These are phyloP conservation scores for Mycena alexandri DNA, from an alignment of 768 basidiomycete species.

Conservation along the genomic window DNA sequence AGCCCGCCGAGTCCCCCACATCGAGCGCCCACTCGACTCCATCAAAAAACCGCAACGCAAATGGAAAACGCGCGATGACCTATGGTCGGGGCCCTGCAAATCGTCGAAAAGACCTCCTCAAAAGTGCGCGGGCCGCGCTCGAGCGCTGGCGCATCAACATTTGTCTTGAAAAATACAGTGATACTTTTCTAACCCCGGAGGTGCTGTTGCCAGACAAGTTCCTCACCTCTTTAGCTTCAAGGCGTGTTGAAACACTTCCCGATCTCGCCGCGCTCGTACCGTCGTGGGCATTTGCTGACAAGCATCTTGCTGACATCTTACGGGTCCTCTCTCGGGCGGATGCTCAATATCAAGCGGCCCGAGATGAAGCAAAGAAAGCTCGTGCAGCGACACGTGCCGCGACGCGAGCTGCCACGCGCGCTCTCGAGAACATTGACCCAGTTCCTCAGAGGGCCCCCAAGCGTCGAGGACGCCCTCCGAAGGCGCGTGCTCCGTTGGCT, in stretches of 20 bases:
- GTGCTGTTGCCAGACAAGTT: conserved; percentile 44
- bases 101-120: conserved; percentile 35
- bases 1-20: conserved; percentile 11
- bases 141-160: conserved; percentile 33
- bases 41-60: conserved; percentile 32
- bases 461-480: no score
- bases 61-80: conserved; percentile 42
- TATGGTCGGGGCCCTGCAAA: conserved; percentile 15
- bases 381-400: background rate
- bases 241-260: conserved; percentile 31
- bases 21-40: conserved; percentile 21
- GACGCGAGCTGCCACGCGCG: conserved; percentile 1
- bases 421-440: no score
- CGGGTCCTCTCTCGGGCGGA: conserved; percentile 13
- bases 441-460: no score
- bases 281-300: conserved; percentile 20
- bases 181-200: conserved; percentile 28
- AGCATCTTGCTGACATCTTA: conserved; percentile 11
- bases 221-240: conserved; percentile 43
- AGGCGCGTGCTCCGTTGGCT: no score
- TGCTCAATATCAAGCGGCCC: conserved; percentile 4
- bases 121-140: conserved; percentile 32
- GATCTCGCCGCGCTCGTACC: conserved; percentile 27
- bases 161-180: conserved; percentile 21
- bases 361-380: background rate